phyloP scores from a whole-genome alignment of 2,329 filamentous ascomycete species.

The Coniochaeta sp. region DNA sequence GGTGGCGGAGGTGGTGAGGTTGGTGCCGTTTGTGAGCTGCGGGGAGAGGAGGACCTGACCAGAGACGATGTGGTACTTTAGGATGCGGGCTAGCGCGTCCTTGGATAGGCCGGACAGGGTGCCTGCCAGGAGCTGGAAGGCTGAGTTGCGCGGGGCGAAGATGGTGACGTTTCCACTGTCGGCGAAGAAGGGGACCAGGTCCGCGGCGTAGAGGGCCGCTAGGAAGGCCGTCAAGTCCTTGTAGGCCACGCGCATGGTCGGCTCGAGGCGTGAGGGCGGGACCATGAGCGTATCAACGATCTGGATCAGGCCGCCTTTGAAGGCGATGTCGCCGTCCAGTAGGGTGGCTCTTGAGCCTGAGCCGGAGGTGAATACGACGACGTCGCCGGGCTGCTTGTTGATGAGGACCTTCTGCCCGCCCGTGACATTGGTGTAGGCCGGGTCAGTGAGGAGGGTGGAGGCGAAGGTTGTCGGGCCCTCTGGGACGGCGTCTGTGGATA shows the following conservation, averaged over 20 bases:
- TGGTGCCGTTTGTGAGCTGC: slow-evolving; percentile 35
- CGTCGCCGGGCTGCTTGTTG: slow-evolving; percentile 32
- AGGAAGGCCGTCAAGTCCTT: slow-evolving; percentile 31
- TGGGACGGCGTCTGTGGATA: slow-evolving; percentile 29
- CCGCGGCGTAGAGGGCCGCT: slow-evolving; percentile 29
- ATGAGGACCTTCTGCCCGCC: slow-evolving; percentile 40
- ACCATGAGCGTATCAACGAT: slow-evolving; percentile 43
- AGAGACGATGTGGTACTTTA: slow-evolving; percentile 51
- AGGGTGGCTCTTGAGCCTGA: slow-evolving; percentile 34
- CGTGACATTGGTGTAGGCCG: slow-evolving; percentile 39
- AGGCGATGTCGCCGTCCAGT: slow-evolving; percentile 33
- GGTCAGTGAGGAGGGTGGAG: slow-evolving; percentile 32
- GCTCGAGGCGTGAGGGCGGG: slow-evolving; percentile 31
- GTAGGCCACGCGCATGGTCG: slow-evolving; percentile 24
- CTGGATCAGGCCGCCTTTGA: slow-evolving; percentile 42
- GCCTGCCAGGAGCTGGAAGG: slow-evolving; percentile 40
- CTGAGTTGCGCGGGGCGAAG: slow-evolving; percentile 44
- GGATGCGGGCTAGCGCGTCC: slow-evolving; percentile 33
- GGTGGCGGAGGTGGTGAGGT: slow-evolving; percentile 19
- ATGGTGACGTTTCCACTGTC: slow-evolving; percentile 40
- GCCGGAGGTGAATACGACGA: slow-evolving; percentile 30
- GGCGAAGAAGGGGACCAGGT: slow-evolving; percentile 31
- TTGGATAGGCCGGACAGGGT: slow-evolving; percentile 29
- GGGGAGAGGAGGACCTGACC: slow-evolving; percentile 44
- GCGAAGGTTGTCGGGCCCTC: slow-evolving; percentile 29